phyloP scores from a whole-genome alignment of 352 stramenopile genomes.

The Thraustochytrium sp. region DNA sequence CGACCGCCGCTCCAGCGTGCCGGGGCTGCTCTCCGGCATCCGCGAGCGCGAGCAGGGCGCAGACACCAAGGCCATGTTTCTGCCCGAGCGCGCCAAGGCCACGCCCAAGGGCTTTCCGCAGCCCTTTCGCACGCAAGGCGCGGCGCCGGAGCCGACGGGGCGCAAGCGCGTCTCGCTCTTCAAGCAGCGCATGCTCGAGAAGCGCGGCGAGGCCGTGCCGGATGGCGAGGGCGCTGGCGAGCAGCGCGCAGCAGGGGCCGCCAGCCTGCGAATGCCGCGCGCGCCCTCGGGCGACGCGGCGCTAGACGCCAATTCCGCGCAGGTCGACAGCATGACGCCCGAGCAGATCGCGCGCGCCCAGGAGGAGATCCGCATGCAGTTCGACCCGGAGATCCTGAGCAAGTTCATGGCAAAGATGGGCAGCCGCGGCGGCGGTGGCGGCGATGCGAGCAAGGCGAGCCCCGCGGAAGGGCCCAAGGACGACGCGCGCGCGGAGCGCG shows the following conservation, averaged over 20 bases:
- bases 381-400: neutral
- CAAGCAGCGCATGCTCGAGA: conserved; percentile 10
- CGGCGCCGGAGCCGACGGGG: neutral
- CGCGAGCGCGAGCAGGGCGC: neutral
- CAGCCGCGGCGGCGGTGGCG: too few species aligned
- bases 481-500: neutral
- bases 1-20: neutral
- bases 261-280: neutral
- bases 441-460: neutral
- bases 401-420: conserved; percentile 3
- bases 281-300: neutral
- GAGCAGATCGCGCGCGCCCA: neutral
- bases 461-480: neutral
- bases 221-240: neutral
- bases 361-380: neutral
- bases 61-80: neutral
- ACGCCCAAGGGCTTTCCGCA: neutral
- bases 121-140: neutral
- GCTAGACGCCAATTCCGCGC: neutral
- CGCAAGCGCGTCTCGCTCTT: neutral
- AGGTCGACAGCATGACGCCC: neutral
- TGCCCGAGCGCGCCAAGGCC: neutral
- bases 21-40: neutral
- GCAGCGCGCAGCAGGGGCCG: neutral
- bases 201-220: neutral